Percentiles rank a stretch among this genome's conserved stretches.
These are phyloP conservation scores for Sclerospora graminicola DNA, from an alignment of 352 stramenopile species.

Conservation along the genomic window DNA sequence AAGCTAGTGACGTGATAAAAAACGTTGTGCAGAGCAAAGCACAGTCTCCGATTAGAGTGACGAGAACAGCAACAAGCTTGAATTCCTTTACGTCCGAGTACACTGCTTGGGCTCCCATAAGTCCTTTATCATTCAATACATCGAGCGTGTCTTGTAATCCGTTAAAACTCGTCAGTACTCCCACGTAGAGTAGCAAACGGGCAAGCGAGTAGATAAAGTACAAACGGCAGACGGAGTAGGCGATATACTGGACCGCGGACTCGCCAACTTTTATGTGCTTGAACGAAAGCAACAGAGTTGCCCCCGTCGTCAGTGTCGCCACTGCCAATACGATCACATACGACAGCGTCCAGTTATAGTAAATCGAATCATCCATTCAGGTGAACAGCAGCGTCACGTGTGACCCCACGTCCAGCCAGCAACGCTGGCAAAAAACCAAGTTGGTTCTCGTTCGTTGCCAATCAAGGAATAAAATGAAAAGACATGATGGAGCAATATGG, in stretches of 20 bases:
- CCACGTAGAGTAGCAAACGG: constrained; percentile 45
- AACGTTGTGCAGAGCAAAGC: constrained; percentile 47
- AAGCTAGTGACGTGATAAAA: constrained; percentile 53
- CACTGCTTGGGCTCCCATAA: constrained; percentile 37
- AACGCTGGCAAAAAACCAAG: too few species aligned
- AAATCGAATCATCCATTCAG: constrained; percentile 39
- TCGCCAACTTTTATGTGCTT: constrained; percentile 40
- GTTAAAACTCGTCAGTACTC: constrained; percentile 39
- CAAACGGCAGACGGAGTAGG: constrained; percentile 48
- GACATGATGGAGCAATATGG: too few species aligned
- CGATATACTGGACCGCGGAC: constrained; percentile 63
- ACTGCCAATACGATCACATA: constrained; percentile 43
- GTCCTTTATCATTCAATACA: constrained; percentile 33
- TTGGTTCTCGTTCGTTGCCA: too few species aligned
- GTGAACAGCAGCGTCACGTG: background rate
- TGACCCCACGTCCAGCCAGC: too few species aligned
- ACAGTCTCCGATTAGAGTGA: constrained; percentile 52
- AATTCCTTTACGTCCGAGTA: constrained; percentile 29
- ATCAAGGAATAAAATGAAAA: too few species aligned
- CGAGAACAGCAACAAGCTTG: constrained; percentile 24
- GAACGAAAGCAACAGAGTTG: constrained; percentile 53
- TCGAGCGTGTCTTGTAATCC: constrained; percentile 37
- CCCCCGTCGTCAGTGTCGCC: constrained; percentile 29
- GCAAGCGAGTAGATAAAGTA: constrained; percentile 53
- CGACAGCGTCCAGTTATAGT: constrained; percentile 46